A percentile compares a stretch with the other conserved stretches of the same genome.
Evolutionary conservation across 2,329 filamentous ascomycete genomes (phyloP).

Genomic region (Laburnicola sp.): DNA sequence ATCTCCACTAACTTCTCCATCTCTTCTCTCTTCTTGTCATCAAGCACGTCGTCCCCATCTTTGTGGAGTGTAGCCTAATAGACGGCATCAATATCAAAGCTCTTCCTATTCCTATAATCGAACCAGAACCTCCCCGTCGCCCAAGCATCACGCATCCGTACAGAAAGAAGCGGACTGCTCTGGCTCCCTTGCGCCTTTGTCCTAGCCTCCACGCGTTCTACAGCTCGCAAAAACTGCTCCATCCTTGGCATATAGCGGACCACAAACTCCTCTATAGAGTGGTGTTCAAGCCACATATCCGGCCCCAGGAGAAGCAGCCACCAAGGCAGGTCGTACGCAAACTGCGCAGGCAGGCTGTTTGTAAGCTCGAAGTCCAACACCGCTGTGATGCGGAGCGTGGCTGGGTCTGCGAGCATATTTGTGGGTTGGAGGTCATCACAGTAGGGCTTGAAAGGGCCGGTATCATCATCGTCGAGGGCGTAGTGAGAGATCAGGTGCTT

Average conservation of each 20-base stretch:
- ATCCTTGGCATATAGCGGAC: slow-evolving; percentile 37
- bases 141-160: slow-evolving; percentile 45
- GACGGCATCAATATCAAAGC: slow-evolving; percentile 41
- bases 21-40: slow-evolving; percentile 6
- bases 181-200: slow-evolving; percentile 15
- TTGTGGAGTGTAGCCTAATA: slow-evolving; percentile 34
- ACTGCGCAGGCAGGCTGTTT: slow-evolving; percentile 48
- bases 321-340: slow-evolving; percentile 45
- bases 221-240: slow-evolving; percentile 44
- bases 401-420: slow-evolving; percentile 47
- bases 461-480: slow-evolving; percentile 26
- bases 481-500: slow-evolving; percentile 17
- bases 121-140: slow-evolving; percentile 44
- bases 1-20: slow-evolving; percentile 14
- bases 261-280: slow-evolving; percentile 28
- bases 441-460: slow-evolving; percentile 40
- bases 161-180: slow-evolving; percentile 20
- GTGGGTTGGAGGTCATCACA: slow-evolving; percentile 46
- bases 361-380: slow-evolving; percentile 50
- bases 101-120: slow-evolving; percentile 43
- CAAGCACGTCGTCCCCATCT: slow-evolving; percentile 13
- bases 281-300: slow-evolving; percentile 27
- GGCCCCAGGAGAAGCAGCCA: slow-evolving; percentile 44
- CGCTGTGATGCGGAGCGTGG: slow-evolving; percentile 43
- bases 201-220: slow-evolving; percentile 35